Evolutionary conservation across 192 early-diverging fungal species (phyloP).

Genomic region (Coemansia sp.): DNA sequence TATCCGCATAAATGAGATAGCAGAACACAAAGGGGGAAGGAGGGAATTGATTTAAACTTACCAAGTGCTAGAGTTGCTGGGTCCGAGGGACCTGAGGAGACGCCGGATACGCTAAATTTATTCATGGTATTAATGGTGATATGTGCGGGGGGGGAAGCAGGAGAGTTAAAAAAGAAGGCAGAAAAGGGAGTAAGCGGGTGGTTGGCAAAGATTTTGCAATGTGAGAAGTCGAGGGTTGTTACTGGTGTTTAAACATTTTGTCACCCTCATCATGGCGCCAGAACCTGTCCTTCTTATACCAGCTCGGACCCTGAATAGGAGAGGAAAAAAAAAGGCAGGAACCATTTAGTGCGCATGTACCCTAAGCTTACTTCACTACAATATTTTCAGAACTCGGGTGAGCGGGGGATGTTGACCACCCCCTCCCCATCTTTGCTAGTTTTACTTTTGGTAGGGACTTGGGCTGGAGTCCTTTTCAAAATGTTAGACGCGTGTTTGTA

Average conservation of each 20-base stretch:
- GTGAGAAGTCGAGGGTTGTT: not conserved
- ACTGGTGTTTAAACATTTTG: not conserved
- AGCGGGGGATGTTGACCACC: no score
- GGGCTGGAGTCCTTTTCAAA: no score
- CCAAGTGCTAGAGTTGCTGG: constrained; percentile 26
- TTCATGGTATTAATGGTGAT: no score
- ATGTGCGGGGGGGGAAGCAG: not conserved
- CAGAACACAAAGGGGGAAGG: not conserved
- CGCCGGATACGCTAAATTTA: no score
- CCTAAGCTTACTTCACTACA: no score
- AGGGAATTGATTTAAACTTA: constrained; percentile 22
- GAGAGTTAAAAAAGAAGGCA: not conserved
- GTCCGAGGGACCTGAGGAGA: constrained; percentile 13
- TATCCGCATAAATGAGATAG: not conserved
- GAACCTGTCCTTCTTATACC: not conserved
- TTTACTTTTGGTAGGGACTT: no score
- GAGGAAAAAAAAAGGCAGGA: not conserved
- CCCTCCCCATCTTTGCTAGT: no score
- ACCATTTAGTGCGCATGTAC: not conserved
- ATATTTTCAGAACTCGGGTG: no score
- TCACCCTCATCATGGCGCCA: not conserved
- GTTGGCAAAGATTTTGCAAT: not conserved
- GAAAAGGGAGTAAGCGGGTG: not conserved
- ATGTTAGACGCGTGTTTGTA: no score
- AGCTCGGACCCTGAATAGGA: not conserved